Evolutionary conservation across 164 flowering plant genomes (phyloP), one percentile per base, ranked within the genome.

Genomic region (Nelumbo lutea): DNA sequence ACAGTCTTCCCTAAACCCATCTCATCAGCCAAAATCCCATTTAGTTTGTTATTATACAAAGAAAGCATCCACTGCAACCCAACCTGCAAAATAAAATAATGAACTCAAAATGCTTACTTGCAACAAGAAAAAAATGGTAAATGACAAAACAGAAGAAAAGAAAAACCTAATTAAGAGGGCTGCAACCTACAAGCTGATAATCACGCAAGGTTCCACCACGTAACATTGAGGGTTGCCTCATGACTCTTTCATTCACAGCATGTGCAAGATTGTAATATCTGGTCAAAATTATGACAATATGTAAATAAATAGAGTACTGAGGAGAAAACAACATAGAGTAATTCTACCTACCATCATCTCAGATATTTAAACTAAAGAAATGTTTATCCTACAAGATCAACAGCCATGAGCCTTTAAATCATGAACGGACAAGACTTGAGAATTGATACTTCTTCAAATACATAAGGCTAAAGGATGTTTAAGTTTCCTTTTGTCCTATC

Each of bases 21-120:
- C 79, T 96, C 99, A 87, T 96, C 99, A 41, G 99, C 99, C 81
- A 96, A 82, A 71, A 96, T 96, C 62, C 99, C 99, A 83, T 96
- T 96, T 70, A 96, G 70, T 74, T 96, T 96, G 83, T 96, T 96
- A 81, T 96, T 96, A 69, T 96, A 96, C 77, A 96, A 81, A 27
- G 99, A 96, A 65, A 96, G 93, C 99, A 96, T 96, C 99, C 99
- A 96, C 69, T 96, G 99, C 79, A 96, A 82, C 50, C 99, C 99
- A 85, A 96, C 97, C 99, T 96, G 84, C 73, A 67, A 51, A 46
- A 44, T 5, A 72, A 4, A 41, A 60, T 11, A 58, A 51, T 61
- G 4, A 58, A 40, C 11, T 46, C 51, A 60, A 5, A 53, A 59
- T 58, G 13, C 63, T 42, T 15, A 41, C 7, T 39, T 52, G 39